A percentile compares a stretch with the other conserved stretches of the same genome.
phyloP scores from a whole-genome alignment of 2,329 filamentous ascomycete genomes.

The Microcyclospora pomicola region DNA sequence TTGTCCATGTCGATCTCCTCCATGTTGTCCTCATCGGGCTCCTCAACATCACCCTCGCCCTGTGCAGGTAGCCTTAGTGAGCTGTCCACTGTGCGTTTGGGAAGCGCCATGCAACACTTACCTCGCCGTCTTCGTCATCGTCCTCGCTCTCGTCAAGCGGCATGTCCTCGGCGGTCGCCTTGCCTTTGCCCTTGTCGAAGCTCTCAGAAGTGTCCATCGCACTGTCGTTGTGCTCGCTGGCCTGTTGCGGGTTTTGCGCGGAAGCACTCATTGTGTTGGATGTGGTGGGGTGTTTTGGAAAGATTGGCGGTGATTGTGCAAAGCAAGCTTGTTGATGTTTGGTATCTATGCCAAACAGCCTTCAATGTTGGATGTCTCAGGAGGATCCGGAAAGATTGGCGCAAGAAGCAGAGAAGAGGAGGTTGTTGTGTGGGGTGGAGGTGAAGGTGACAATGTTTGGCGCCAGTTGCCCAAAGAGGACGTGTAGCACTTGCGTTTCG shows the following conservation, averaged over 20 bases:
- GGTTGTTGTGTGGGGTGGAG: slow-evolving; percentile 2
- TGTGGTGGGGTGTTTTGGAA: too few relatives aligned
- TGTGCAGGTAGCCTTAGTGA: slow-evolving; percentile 3
- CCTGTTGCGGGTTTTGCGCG: slow-evolving; percentile 12
- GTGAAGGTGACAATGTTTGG: neutral
- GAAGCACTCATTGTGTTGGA: slow-evolving; percentile 4
- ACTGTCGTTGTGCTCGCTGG: slow-evolving; percentile 16
- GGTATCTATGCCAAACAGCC: too few relatives aligned
- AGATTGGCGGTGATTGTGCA: too few relatives aligned
- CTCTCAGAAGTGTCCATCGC: slow-evolving; percentile 33
- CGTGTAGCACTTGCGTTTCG: neutral
- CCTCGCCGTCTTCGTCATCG: slow-evolving; percentile 33
- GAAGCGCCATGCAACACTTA: slow-evolving; percentile 3
- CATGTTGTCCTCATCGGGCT: slow-evolving; percentile 67
- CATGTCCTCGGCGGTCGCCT: slow-evolving; percentile 48
- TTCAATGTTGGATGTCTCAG: too few relatives aligned
- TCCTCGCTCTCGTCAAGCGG: slow-evolving; percentile 49
- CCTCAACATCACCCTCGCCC: slow-evolving; percentile 38
- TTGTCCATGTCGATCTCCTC: slow-evolving; percentile 85
- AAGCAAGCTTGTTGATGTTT: too few relatives aligned
- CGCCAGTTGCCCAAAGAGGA: neutral
- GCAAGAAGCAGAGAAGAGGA: neutral
- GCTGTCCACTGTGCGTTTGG: neutral
- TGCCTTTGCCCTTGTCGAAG: slow-evolving; percentile 72
- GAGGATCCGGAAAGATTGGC: neutral